Evolutionary conservation across 805 yeast species (phyloP), one percentile per base, ranked within the genome.

Genomic region (Lachancea meyersii): DNA sequence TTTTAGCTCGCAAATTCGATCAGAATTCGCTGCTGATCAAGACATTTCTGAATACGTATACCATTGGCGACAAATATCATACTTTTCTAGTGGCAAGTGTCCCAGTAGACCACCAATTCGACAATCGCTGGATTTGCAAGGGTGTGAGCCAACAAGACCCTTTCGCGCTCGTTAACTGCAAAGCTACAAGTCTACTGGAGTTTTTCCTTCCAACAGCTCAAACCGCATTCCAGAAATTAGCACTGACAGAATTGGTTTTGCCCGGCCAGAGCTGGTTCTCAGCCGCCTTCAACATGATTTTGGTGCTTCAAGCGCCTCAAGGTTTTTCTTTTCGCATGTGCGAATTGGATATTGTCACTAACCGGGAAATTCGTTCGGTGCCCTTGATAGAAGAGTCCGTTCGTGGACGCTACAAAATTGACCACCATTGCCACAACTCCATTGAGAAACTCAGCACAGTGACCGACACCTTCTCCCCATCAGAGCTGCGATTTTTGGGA

Each of bases 21-120:
- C 35, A 11, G n/a, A 40, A 35, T 4, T 20, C 40, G 27, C 31
- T 41, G n/a, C n/a, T 35, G 4, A 17, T 31, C 26, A 33, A 31
- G 17, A 26, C 34, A 4, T 35, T 13, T 31, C 30, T 41, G 26
- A 41, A 41, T 38, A 36, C 26, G 16, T 41, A 41, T 20, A 26
- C n/a, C 10, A 22, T 41, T 16, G 32, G 14, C 35, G 5, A 4
- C 5, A 34, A 21, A 14, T 27, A 35, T n/a, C 18, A 27, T 3
- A 19, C 13, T 19, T 27, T 11, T 19, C 22, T 40, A 24, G 18
- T 11, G 3, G 10, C 31, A 17, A 34, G 34, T 21, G 21, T 34
- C 19, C 17, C 39, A 11, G n/a, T 34, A 23, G 28, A 21, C 16
- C 17, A 26, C 11, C 23, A 20, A 5, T 22, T 28, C n/a, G 9